Conservation (phyloP, 371 early-diverging fungal species). For the Mortierella sp. region DNA sequence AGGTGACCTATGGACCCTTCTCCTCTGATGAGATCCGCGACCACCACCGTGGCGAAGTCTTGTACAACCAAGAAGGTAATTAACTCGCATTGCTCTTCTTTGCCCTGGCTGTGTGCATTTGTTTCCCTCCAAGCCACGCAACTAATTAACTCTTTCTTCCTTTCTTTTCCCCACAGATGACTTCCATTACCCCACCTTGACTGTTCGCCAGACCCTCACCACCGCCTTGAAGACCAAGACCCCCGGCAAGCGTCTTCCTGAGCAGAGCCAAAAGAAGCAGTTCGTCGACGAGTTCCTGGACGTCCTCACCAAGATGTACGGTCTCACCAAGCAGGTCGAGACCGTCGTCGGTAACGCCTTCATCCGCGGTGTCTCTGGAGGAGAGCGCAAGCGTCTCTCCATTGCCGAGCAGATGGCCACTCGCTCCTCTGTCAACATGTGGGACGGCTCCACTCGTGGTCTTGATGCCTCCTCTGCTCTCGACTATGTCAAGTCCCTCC, state of each 20-base stretch:
- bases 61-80: slow-evolving; percentile 73
- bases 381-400: slow-evolving; percentile 89
- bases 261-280: slow-evolving; percentile 54
- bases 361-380: slow-evolving; percentile 87
- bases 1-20: slow-evolving; percentile 72
- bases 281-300: slow-evolving; percentile 64
- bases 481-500: slow-evolving; percentile 78
- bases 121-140: not conserved
- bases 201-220: slow-evolving; percentile 76
- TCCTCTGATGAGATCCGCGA: slow-evolving; percentile 64
- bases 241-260: slow-evolving; percentile 68
- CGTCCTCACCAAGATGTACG: slow-evolving; percentile 76
- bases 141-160: not conserved
- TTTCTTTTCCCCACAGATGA: slow-evolving; percentile 61
- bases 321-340: slow-evolving; percentile 80
- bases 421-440: slow-evolving; percentile 77
- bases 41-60: slow-evolving; percentile 71
- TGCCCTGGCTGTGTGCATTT: slow-evolving; percentile 10
- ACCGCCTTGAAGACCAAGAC: slow-evolving; percentile 78
- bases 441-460: slow-evolving; percentile 92
- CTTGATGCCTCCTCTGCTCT: slow-evolving; percentile 92
- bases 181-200: slow-evolving; percentile 76
- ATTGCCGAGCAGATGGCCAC: slow-evolving; percentile 92
- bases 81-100: not conserved
- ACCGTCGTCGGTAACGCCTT: slow-evolving; percentile 88